Evolutionary conservation across 257 asterid species (phyloP), one percentile per base, ranked within the genome.

Genomic region (Solanum megistacrolobum): DNA sequence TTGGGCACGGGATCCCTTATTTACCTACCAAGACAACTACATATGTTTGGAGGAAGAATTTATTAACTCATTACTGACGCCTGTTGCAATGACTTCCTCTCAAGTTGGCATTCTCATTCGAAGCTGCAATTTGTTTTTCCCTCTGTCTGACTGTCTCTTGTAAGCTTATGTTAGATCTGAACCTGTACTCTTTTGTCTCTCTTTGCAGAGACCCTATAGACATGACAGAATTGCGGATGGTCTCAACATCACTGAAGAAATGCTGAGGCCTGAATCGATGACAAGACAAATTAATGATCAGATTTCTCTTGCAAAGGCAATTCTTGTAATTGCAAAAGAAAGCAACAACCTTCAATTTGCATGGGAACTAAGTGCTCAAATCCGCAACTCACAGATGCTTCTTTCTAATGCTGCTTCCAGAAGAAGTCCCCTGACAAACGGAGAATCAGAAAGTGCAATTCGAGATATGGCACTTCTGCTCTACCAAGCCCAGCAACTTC

Each of bases 281-380:
- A 88, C 93, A 12, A 91, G 93, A 60, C 94, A 92, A 87, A 76
- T 92, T 13, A 91, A 75, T 82, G 94, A 92, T 87, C 94, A 92
- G 86, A 91, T 92, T 69, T 91, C 93, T 86, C 92, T 92, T 32
- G 94, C 94, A 10, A 90, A 92, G 86, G 92, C 92, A 46, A 88
- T 89, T 87, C 87, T 91, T 85, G 92, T 89, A 27, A 92, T 92
- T 62, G 92, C 94, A 68, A 92, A 92, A 87, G 94, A 91, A 88
- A 90, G 91, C 62, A 90, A 87, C 32, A 92, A 92, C 79, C 92
- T 91, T 62, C 93, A 91, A 83, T 90, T 90, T 76, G 92, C 93
- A 7, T 92, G 94, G 94, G 94, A 92, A 60, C 86, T 92, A 12
- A 91, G 92, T 89, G 91, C 93, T 60, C 93, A 92, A 79, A 91